These are phyloP conservation scores for Gautieria morchelliformis DNA, from an alignment of 768 basidiomycete genomes.

Conservation along the genomic window DNA sequence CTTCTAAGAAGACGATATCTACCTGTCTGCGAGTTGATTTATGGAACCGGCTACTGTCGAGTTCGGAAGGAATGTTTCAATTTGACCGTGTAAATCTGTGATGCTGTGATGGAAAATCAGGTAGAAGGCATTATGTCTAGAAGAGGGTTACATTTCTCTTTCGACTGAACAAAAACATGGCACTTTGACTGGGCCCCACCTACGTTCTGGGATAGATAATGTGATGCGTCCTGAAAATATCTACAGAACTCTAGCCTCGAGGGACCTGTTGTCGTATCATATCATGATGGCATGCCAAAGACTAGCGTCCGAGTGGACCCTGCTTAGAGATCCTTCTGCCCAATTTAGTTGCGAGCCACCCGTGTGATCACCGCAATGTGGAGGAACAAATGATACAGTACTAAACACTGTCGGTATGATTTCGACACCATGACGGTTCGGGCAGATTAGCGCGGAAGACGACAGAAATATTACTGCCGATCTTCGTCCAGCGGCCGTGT, in stretches of 20 bases:
- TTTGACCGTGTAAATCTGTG: background rate
- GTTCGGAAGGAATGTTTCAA: background rate
- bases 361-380: background rate
- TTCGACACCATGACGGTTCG: background rate
- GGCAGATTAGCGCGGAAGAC: background rate
- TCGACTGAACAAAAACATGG: too few relatives aligned
- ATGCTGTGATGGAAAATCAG: too few relatives aligned
- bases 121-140: background rate
- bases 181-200: too few relatives aligned
- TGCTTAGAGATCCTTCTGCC: background rate
- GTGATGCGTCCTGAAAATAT: background rate
- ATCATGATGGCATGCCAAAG: background rate
- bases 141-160: too few relatives aligned
- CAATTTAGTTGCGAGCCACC: too few relatives aligned
- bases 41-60: background rate
- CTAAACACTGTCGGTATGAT: background rate
- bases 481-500: too few relatives aligned
- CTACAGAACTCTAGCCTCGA: background rate
- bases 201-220: background rate
- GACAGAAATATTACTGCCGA: too few relatives aligned
- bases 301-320: background rate
- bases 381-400: background rate
- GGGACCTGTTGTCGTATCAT: too few relatives aligned
- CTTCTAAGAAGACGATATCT: background rate
- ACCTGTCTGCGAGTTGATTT: background rate